A percentile compares a stretch with the other conserved stretches of the same genome.
phyloP scores from a whole-genome alignment of 1,284 basidiomycete genomes.

The Leccinum griseonigrum region DNA sequence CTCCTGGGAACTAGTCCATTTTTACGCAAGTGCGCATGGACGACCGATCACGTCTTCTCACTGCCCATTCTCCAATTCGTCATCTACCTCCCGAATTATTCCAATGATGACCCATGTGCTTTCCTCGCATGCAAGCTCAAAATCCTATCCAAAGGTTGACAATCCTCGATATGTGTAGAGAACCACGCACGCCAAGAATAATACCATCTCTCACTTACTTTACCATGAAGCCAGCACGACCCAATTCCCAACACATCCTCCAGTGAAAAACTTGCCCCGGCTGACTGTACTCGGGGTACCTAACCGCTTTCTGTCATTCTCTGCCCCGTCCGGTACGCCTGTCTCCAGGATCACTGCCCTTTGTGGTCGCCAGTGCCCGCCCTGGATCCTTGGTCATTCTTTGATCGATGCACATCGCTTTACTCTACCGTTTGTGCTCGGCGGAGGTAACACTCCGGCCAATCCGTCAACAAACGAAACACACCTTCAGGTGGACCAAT shows the following conservation, averaged over 20 bases:
- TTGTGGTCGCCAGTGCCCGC: conserved; percentile 1
- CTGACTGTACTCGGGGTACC: not conserved
- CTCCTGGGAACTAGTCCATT: conserved; percentile 2
- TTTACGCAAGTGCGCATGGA: not conserved
- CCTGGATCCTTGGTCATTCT: not conserved
- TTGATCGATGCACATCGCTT: not conserved
- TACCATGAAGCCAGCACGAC: not conserved
- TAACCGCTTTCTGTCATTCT: not conserved
- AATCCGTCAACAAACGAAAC: not conserved
- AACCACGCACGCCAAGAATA: conserved; percentile 3
- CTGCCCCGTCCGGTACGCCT: not conserved
- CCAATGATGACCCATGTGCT: not conserved
- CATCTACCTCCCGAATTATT: conserved; percentile 2
- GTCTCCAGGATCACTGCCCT: conserved; percentile 11
- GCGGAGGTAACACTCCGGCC: conserved; percentile 1
- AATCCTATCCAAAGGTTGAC: conserved; percentile 15
- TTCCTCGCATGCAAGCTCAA: conserved; percentile 12
- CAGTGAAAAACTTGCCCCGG: not conserved
- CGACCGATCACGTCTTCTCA: conserved; percentile 1
- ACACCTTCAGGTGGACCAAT: not conserved
- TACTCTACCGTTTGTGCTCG: not conserved
- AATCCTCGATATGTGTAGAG: not conserved
- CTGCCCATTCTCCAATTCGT: conserved; percentile 2
- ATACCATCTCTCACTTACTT: not conserved
- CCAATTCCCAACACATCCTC: not conserved